Evolutionary conservation across 2,329 filamentous ascomycete species (phyloP).

Genomic region (Exophiala dermatitidis): DNA sequence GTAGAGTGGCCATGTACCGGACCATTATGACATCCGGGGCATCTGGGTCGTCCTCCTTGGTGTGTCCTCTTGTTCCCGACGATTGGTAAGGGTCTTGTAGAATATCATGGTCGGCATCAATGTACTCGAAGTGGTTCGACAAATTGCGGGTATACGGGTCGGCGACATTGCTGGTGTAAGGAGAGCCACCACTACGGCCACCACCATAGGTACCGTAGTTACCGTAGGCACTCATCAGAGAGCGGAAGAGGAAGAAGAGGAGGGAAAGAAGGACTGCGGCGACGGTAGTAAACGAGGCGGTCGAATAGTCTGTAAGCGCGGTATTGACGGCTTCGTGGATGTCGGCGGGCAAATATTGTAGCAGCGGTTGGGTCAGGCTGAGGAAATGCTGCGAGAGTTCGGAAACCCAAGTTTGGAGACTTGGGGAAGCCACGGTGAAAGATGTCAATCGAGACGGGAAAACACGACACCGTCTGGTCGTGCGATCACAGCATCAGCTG

Average conservation of each 20-base stretch:
- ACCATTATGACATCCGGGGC: slow-evolving; percentile 41
- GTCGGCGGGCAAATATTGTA: slow-evolving; percentile 12
- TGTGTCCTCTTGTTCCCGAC: slow-evolving; percentile 7
- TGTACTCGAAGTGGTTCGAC: slow-evolving; percentile 25
- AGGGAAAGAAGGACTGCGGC: slow-evolving; percentile 24
- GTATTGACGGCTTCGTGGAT: slow-evolving; percentile 14
- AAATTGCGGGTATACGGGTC: slow-evolving; percentile 19
- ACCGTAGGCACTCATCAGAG: slow-evolving; percentile 27
- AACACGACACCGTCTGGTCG: background rate
- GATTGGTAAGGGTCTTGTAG: slow-evolving; percentile 18
- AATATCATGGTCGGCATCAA: slow-evolving; percentile 22
- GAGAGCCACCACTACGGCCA: slow-evolving; percentile 20
- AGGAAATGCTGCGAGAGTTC: slow-evolving; percentile 12
- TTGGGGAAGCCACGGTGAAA: slow-evolving; percentile 26
- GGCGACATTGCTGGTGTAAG: slow-evolving; percentile 18
- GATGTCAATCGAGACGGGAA: background rate
- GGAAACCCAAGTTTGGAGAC: slow-evolving; percentile 21
- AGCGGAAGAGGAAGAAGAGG: slow-evolving; percentile 23
- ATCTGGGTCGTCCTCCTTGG: slow-evolving; percentile 29
- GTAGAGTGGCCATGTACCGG: slow-evolving; percentile 37
- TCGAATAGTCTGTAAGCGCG: slow-evolving; percentile 17
- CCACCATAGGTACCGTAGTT: slow-evolving; percentile 16
- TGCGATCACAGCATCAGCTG: background rate
- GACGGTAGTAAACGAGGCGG: slow-evolving; percentile 26
- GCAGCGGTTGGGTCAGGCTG: slow-evolving; percentile 16